These are phyloP conservation scores for Plasmopara viticola DNA, from an alignment of 352 stramenopile genomes.

Conservation along the genomic window DNA sequence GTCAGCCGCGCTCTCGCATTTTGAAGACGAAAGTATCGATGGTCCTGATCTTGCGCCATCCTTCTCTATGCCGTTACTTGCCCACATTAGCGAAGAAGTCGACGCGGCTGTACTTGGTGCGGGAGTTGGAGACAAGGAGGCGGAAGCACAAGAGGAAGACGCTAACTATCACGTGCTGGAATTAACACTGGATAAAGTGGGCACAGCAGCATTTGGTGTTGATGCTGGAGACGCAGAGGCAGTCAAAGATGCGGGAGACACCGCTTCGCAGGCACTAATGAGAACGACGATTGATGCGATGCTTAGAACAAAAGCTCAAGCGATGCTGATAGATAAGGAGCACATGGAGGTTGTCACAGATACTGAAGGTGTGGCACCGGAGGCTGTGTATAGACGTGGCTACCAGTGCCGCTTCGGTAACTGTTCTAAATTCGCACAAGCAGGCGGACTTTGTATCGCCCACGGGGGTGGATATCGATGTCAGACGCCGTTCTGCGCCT, in stretches of 20 bases:
- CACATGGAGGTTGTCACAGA: slow-evolving; percentile 1
- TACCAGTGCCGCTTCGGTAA: slow-evolving; percentile 43
- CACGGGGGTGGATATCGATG: slow-evolving; percentile 65
- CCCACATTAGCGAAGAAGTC: slow-evolving; percentile 18
- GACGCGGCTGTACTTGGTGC: neutral
- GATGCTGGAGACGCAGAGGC: too few species aligned
- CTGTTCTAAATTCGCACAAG: slow-evolving; percentile 59
- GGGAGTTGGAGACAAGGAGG: neutral
- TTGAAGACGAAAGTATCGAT: slow-evolving; percentile 52
- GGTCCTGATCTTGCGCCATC: slow-evolving; percentile 34
- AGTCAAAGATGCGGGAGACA: too few species aligned
- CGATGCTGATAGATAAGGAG: neutral
- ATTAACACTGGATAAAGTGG: too few species aligned
- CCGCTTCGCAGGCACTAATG: neutral
- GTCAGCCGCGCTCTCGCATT: slow-evolving; percentile 40
- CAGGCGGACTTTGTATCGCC: slow-evolving; percentile 16
- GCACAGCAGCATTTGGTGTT: too few species aligned
- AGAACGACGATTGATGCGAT: neutral
- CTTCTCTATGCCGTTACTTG: slow-evolving; percentile 42
- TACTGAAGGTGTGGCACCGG: neutral
- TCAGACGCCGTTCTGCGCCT: slow-evolving; percentile 57
- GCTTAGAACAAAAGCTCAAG: neutral
- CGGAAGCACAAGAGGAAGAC: neutral
- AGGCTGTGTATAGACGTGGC: slow-evolving; percentile 10
- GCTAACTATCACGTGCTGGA: neutral